Evolutionary conservation across 371 early-diverging fungal genomes (phyloP), one percentile per base, ranked within the genome.

Genomic region (Syncephalastrum racemosum): DNA sequence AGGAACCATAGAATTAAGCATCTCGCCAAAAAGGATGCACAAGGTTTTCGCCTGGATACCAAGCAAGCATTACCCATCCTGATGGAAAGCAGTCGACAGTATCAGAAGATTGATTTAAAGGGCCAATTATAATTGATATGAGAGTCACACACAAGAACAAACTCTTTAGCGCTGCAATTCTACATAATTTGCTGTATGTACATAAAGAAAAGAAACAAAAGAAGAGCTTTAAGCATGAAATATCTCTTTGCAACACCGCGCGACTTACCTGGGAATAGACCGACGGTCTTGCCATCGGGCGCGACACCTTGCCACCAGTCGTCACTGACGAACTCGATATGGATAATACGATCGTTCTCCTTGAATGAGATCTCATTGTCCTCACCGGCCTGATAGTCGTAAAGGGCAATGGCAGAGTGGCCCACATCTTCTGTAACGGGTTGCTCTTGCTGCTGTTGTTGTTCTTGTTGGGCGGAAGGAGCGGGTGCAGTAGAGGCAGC

Each of bases 251-350:
- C 41, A 16, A 10, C 36, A 31, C n/a, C 18, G 23, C 27, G 40
- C 20, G 22, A 62, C 62, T 75, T 88, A 73, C 87, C 85, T 51
- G 93, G 93, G 82, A 92, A 92, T 60, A 93, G 64, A 15, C 93
- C 93, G 40, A 67, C 56, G 13, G 73, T 58, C 42, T 82, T 75
- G 46, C 85, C 88, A 49, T 70, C 67, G 13, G 64, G 54, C 58
- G 71, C 80, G 53, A 70, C 62, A 39, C 91, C 93, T 64, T 82
- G 84, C 97, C 97, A 97, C 97, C 97, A 97, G 47, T 93, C 96
- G 1, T 92, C 92, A 25, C 87, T 87, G 2, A 90, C 85, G 66
- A 89, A 88, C 46, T 88, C 89, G 53, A 97, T 90, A 45, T 91
- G 71, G 4, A 77, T 76, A 59, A 97, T 90, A 7, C 63, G 46